Percentiles rank a stretch among this genome's conserved stretches.
phyloP scores from a whole-genome alignment of 257 asterid genomes.

The Scutellaria baicalensis region DNA sequence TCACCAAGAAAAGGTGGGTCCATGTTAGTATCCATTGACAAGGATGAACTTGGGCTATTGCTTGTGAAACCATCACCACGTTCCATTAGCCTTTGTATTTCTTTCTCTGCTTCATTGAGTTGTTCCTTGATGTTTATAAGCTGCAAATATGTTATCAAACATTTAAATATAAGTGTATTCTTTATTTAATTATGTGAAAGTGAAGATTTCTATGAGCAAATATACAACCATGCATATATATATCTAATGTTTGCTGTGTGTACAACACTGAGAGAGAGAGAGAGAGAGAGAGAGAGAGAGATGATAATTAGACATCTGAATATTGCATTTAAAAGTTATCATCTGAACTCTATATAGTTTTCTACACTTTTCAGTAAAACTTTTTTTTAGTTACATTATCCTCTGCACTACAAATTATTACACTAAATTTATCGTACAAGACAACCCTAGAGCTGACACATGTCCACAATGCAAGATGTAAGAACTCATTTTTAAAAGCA shows the following conservation, averaged over 20 bases:
- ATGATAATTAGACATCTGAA: too few relatives aligned
- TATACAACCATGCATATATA: too few relatives aligned
- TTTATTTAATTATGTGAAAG: neutral
- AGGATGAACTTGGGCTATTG: conserved; percentile 48
- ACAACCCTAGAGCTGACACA: too few relatives aligned
- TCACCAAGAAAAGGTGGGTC: conserved; percentile 41
- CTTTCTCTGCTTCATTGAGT: conserved; percentile 46
- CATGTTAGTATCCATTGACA: conserved; percentile 15
- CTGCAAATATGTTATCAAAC: conserved; percentile 5
- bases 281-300: neutral
- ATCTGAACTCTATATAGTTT: too few relatives aligned
- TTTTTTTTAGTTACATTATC: too few relatives aligned
- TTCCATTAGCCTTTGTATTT: conserved; percentile 35
- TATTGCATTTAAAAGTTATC: too few relatives aligned
- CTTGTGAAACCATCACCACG: conserved; percentile 31
- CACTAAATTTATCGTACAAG: too few relatives aligned
- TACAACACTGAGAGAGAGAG: too few relatives aligned
- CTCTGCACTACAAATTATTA: too few relatives aligned
- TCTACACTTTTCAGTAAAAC: too few relatives aligned
- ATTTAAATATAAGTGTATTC: neutral
- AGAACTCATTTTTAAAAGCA: too few relatives aligned
- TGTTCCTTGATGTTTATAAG: conserved; percentile 47
- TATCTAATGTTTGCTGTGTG: too few relatives aligned
- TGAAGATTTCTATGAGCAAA: neutral
- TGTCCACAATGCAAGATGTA: neutral